These are phyloP conservation scores for Picea mariana DNA, from an alignment of 83 land plant species.

Conservation along the genomic window DNA sequence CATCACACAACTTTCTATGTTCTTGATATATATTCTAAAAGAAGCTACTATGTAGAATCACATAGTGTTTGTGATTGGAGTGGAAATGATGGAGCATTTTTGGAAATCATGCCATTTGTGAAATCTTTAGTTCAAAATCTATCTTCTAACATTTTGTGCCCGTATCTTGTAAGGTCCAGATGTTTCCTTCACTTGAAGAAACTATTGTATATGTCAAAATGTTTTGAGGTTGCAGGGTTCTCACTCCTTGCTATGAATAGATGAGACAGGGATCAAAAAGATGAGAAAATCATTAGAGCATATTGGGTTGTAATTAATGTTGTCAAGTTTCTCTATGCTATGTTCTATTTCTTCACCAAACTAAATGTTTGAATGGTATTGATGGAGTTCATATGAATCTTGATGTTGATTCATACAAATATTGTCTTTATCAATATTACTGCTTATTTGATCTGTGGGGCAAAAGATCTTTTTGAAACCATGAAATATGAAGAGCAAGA, in stretches of 20 bases:
- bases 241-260: slow-evolving; percentile 97
- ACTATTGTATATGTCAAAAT: slow-evolving; percentile 88
- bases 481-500: neutral
- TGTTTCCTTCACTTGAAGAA: slow-evolving; percentile 82
- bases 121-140: slow-evolving; percentile 79
- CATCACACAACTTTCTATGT: too few species aligned
- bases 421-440: too few species aligned
- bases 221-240: slow-evolving; percentile 97
- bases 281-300: slow-evolving; percentile 77
- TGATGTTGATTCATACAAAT: too few species aligned
- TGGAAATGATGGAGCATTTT: slow-evolving; percentile 96
- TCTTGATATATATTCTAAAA: too few species aligned
- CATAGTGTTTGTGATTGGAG: too few species aligned
- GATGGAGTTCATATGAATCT: too few species aligned
- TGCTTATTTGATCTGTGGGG: too few species aligned
- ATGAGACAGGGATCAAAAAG: slow-evolving; percentile 93
- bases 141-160: slow-evolving; percentile 78
- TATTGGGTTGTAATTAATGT: slow-evolving; percentile 86
- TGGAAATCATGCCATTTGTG: slow-evolving; percentile 91
- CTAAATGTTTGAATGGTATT: too few species aligned
- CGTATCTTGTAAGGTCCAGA: slow-evolving; percentile 93
- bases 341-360: too few species aligned
- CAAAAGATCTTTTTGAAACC: too few species aligned
- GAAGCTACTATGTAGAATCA: too few species aligned
- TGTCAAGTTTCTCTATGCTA: slow-evolving; percentile 35